Percentiles rank a stretch among this genome's conserved stretches.
phyloP scores from a whole-genome alignment of 1,284 basidiomycete genomes.

The Ceratobasidium sp. region DNA sequence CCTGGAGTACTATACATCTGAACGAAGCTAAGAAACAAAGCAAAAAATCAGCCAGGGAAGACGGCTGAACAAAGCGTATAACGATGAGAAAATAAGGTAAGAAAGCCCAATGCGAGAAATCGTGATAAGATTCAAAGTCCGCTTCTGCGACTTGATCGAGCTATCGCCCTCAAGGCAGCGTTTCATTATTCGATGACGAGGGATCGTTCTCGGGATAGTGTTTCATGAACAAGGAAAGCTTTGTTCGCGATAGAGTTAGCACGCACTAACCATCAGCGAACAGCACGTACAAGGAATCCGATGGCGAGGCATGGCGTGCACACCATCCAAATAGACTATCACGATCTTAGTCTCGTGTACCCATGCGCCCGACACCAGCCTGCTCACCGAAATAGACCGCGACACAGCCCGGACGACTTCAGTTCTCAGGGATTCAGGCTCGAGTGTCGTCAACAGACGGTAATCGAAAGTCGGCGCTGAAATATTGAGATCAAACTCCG shows the following conservation, averaged over 20 bases:
- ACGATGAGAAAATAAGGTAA: slow-evolving; percentile 40
- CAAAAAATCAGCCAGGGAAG: slow-evolving; percentile 27
- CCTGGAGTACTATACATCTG: slow-evolving; percentile 27
- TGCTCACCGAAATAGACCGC: slow-evolving; percentile 50
- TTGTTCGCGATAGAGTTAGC: slow-evolving; percentile 29
- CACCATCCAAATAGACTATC: slow-evolving; percentile 71
- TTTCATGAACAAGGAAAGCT: slow-evolving; percentile 48
- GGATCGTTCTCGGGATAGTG: slow-evolving; percentile 27
- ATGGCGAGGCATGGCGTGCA: slow-evolving; percentile 66
- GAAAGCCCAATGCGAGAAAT: slow-evolving; percentile 26
- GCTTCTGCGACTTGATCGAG: slow-evolving; percentile 38
- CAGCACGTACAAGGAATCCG: slow-evolving; percentile 46
- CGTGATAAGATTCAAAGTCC: slow-evolving; percentile 44
- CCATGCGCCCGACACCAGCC: neutral
- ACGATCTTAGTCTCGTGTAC: slow-evolving; percentile 28
- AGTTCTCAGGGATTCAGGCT: slow-evolving; percentile 44
- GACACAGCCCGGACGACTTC: slow-evolving; percentile 48
- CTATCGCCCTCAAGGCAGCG: slow-evolving; percentile 15
- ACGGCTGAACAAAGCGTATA: slow-evolving; percentile 14
- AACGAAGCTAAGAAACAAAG: slow-evolving; percentile 20
- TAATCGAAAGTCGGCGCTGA: slow-evolving; percentile 68
- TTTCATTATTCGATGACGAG: slow-evolving; percentile 39
- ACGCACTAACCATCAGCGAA: slow-evolving; percentile 15
- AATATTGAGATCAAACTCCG: slow-evolving; percentile 60
- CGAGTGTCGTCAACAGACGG: slow-evolving; percentile 63